Percentiles rank a stretch among this genome's conserved stretches.
Evolutionary conservation across 352 stramenopile species (phyloP).

Genomic region (Globisporangium solare): DNA sequence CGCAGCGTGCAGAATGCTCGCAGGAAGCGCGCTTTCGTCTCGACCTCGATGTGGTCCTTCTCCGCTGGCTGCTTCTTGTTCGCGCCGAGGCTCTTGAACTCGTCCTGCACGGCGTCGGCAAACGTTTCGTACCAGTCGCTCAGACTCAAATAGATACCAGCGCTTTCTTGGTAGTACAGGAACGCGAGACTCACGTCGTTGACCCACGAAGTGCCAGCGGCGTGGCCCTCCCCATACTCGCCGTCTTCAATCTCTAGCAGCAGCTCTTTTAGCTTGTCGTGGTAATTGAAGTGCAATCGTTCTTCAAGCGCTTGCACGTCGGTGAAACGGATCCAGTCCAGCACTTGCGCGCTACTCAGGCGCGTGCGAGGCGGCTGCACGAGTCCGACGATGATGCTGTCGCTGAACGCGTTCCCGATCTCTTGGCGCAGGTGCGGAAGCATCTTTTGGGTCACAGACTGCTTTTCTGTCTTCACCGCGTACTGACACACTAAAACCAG

Average conservation of each 20-base stretch:
- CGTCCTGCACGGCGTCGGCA: conserved; percentile 28
- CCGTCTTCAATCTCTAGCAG: conserved; percentile 34
- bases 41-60: conserved; percentile 18
- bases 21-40: conserved; percentile 61
- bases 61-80: conserved; percentile 17
- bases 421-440: conserved; percentile 38
- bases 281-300: conserved; percentile 45
- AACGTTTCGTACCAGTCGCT: conserved; percentile 71
- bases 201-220: conserved; percentile 26
- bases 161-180: conserved; percentile 66
- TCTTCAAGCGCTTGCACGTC: conserved; percentile 27
- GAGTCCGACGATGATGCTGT: conserved; percentile 32
- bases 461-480: conserved; percentile 16
- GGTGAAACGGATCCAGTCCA: conserved; percentile 24
- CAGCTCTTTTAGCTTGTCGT: conserved; percentile 47
- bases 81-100: conserved; percentile 9
- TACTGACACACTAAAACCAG: conserved; percentile 45
- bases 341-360: conserved; percentile 1
- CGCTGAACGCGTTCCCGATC: conserved; percentile 37
- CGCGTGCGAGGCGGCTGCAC: conserved; percentile 18
- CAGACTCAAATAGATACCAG: conserved; percentile 52
- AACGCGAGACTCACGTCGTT: conserved; percentile 64
- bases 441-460: conserved; percentile 33
- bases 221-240: conserved; percentile 4
- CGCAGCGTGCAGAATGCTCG: conserved; percentile 63